These are phyloP conservation scores for Spathaspora boniae DNA, from an alignment of 805 yeast genomes.

Conservation along the genomic window DNA sequence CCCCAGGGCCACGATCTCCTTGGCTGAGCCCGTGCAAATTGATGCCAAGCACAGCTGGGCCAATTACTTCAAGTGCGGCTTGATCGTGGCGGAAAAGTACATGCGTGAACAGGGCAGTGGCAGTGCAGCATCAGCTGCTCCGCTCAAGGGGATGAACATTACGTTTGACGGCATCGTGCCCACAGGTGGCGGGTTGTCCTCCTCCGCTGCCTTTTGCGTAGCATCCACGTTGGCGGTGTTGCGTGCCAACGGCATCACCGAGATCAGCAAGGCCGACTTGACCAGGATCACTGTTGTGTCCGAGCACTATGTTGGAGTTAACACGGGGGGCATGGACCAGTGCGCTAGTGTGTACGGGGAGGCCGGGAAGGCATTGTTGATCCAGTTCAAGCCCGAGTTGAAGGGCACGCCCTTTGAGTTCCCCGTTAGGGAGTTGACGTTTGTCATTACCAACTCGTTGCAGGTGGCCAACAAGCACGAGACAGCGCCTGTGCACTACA, in stretches of 20 bases:
- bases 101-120: constrained; percentile 18
- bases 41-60: constrained; percentile 54
- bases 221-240: constrained; percentile 58
- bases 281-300: constrained; percentile 60
- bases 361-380: constrained; percentile 51
- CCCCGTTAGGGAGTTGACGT: constrained; percentile 47
- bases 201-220: constrained; percentile 71
- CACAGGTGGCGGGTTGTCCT: constrained; percentile 67
- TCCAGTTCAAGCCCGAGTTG: constrained; percentile 59
- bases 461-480: constrained; percentile 63
- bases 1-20: constrained; percentile 28
- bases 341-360: constrained; percentile 68
- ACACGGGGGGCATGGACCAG: constrained; percentile 81
- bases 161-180: constrained; percentile 65
- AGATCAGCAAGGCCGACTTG: constrained; percentile 48
- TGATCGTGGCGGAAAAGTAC: constrained; percentile 54
- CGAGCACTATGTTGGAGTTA: constrained; percentile 71
- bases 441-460: constrained; percentile 62
- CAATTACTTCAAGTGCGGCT: constrained; percentile 66
- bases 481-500: constrained; percentile 68
- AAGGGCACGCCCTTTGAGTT: constrained; percentile 52
- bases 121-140: constrained; percentile 27
- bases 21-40: constrained; percentile 39
- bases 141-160: constrained; percentile 49
- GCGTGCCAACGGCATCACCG: constrained; percentile 44